phyloP scores from a whole-genome alignment of 768 basidiomycete species.

The Lanmaoa rubissima region DNA sequence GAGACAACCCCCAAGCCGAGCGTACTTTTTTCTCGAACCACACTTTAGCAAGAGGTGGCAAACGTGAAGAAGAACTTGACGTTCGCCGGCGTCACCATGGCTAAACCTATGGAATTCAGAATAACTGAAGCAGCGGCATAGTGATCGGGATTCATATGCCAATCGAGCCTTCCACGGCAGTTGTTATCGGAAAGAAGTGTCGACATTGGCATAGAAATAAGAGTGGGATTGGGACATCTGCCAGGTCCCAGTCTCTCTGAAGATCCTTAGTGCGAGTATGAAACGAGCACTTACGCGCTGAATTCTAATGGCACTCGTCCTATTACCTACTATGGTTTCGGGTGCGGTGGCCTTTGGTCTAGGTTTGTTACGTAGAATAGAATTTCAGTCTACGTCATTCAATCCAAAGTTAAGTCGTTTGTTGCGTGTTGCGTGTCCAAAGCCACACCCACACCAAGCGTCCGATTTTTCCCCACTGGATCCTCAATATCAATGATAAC shows the following conservation, averaged over 20 bases:
- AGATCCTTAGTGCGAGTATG: too few relatives aligned
- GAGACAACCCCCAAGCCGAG: neutral
- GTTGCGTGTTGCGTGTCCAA: too few relatives aligned
- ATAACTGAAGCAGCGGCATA: neutral
- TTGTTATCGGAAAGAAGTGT: neutral
- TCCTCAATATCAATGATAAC: neutral
- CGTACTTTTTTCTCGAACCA: neutral
- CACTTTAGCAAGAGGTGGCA: neutral
- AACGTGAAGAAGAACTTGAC: neutral
- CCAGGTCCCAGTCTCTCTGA: too few relatives aligned
- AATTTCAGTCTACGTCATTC: too few relatives aligned
- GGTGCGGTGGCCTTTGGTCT: too few relatives aligned
- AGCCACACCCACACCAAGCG: too few relatives aligned
- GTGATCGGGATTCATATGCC: neutral
- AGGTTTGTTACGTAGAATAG: too few relatives aligned
- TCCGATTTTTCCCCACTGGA: too few relatives aligned
- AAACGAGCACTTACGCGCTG: too few relatives aligned
- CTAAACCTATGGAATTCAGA: slow-evolving; percentile 16
- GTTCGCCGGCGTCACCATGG: neutral
- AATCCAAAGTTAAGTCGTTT: too few relatives aligned
- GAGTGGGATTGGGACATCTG: neutral
- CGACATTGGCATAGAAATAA: neutral
- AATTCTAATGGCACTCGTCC: too few relatives aligned
- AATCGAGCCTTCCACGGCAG: neutral
- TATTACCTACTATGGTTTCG: too few relatives aligned